Base-by-base conservation (phyloP, 371 early-diverging fungal genomes). In the Cokeromyces recurvatus region DNA sequence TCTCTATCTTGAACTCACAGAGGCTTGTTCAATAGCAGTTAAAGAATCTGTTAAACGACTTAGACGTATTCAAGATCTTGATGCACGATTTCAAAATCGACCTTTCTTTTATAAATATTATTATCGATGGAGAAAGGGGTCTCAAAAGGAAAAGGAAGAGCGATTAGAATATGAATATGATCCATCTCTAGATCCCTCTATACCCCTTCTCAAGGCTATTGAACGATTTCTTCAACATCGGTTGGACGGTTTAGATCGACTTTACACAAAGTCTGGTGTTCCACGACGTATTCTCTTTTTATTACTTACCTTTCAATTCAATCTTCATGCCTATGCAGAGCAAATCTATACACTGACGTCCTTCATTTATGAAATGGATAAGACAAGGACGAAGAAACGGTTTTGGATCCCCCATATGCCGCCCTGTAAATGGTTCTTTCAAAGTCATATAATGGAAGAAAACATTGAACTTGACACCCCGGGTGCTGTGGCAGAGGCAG, bases 231-330 rank as follows among this genome's bases (percentile, higher is more conserved):
- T 70, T 15, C 32, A 52, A 8, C 57, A 57, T 29, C 63, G 74
- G 7, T 41, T 74, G 4, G 17, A 39, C 0, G 70, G 70, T 6
- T 53, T 74, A 2, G 48, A 65, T 2, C 48, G 41, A 10, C 48
- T 74, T 0, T 67, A 55, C 16, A 55, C 53, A 4, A 45, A 51
- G 22, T 32, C 50, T 11, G 59, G 63, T 11, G 46, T 53, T 0
- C 74, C 74, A 5, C 49, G 64, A 11, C 59, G 74, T 2, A 59
- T 67, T n/a, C 39, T 74, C 17, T 67, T 74, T 24, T 15, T 74
- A 21, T 24, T 74, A 5, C 40, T 70, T 14, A 56, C 61, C 14
- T 74, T 70, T 46, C 74, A 74, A 21, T 74, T 62, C 40, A 65
- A 70, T 32, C 31, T 74, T 16, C 63, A 70, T n/a, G 36, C 51